Base-by-base conservation (phyloP, 495 filamentous ascomycete genomes). In the Penicillium steckii region DNA sequence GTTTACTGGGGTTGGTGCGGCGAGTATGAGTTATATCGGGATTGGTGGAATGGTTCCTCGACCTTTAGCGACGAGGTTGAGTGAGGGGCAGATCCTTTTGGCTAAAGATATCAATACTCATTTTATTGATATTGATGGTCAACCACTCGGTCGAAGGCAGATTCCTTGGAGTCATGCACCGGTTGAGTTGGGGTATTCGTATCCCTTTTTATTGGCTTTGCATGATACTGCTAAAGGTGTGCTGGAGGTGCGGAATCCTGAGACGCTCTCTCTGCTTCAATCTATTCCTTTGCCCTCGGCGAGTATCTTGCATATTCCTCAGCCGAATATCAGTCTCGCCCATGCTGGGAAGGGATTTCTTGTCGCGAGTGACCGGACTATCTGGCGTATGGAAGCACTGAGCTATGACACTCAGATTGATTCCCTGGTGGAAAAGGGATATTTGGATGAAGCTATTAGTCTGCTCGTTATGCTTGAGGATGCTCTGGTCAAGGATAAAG, bases 31-130 rank as follows among this genome's bases (percentile, higher is more conserved):
- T 30, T 97, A 97, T 62, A 94, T 97, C 77, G 92, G 91, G 2
- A 85, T 98, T 60, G 91, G 91, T 8, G 85, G 90, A 8, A 92
- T 86, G 75, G 88, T 90, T 23, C 94, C 94, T 10, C 91, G 91
- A 59, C 95, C 94, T 6, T 74, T 98, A 54, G 89, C 89, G 17
- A 88, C 92, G 4, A 85, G 84, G 49, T 74, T 99, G 7, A 80
- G 80, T 4, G 89, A 93, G 48, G 91, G 89, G 0, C 83, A 97
- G 61, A 80, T 97, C 57, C 68, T 98, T 59, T 75, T 99, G 12
- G 89, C 94, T 8, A 97, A 96, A 66, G 94, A 99, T 60, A 90
- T 96, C 61, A 96, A 97, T 62, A 95, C 91, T 1, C 75, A 95
- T 35, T 99, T 97, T 59, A 88, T 96, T 51, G 85, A 95, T 50